Evolutionary conservation across 2,329 filamentous ascomycete genomes (phyloP).

Genomic region (Tolypocladium endophyticum): DNA sequence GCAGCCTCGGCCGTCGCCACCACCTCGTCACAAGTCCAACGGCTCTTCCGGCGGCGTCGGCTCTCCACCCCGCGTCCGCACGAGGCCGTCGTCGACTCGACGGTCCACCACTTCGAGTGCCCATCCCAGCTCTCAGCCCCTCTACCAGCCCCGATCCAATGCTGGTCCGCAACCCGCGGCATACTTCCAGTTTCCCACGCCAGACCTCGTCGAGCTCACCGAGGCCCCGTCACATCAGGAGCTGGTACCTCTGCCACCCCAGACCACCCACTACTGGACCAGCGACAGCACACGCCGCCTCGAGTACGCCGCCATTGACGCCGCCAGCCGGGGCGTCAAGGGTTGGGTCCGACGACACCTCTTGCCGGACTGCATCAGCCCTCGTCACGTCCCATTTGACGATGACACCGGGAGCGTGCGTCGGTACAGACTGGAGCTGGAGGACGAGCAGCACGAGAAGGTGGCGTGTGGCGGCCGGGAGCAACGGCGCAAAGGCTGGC

Average conservation of each 20-base stretch:
- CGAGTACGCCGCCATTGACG: constrained; percentile 58
- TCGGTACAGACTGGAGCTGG: constrained; percentile 49
- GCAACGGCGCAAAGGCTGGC: constrained; percentile 15
- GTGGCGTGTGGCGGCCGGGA: not conserved
- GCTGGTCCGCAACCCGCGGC: constrained; percentile 19
- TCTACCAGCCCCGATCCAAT: constrained; percentile 22
- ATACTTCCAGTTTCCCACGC: constrained; percentile 41
- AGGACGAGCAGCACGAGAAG: constrained; percentile 28
- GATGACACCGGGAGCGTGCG: constrained; percentile 54
- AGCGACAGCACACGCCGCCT: constrained; percentile 51
- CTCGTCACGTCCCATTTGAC: constrained; percentile 45
- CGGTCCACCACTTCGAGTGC: constrained; percentile 27
- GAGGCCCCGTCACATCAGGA: constrained; percentile 6
- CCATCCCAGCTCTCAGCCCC: constrained; percentile 20
- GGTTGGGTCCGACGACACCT: constrained; percentile 49
- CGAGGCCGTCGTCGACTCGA: constrained; percentile 29
- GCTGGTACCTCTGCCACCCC: constrained; percentile 29
- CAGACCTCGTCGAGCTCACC: constrained; percentile 24
- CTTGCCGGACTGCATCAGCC: constrained; percentile 50
- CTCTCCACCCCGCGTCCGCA: constrained; percentile 19
- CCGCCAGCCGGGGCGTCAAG: constrained; percentile 46
- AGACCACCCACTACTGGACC: constrained; percentile 58
- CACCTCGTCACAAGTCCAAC: constrained; percentile 23
- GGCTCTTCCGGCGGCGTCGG: constrained; percentile 13
- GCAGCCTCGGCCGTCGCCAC: constrained; percentile 15